A percentile compares a stretch with the other conserved stretches of the same genome.
phyloP scores from a whole-genome alignment of 2,329 filamentous ascomycete species.

The Spiromastix sp. region DNA sequence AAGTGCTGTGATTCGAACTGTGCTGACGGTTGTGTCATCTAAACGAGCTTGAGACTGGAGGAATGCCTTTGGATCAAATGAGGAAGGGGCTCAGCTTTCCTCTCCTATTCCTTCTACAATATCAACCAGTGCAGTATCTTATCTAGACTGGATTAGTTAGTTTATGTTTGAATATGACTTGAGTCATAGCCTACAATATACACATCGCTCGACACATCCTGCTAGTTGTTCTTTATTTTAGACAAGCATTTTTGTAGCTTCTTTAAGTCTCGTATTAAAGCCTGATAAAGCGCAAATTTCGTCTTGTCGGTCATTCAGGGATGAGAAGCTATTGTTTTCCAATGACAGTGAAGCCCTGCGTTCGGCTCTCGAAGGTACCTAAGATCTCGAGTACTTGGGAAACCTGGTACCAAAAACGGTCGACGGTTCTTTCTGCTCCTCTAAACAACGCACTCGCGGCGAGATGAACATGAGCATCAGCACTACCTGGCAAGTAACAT shows the following conservation, averaged over 20 bases:
- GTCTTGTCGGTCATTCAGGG: slow-evolving; percentile 39
- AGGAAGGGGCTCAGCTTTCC: too few relatives aligned
- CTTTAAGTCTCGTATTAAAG: slow-evolving; percentile 35
- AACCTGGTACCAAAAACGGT: neutral
- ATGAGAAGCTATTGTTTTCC: slow-evolving; percentile 25
- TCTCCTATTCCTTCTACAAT: too few relatives aligned
- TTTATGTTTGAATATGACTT: too few relatives aligned
- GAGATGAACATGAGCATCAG: slow-evolving; percentile 39
- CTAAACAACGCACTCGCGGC: slow-evolving; percentile 10
- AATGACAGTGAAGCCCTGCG: neutral
- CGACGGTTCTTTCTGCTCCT: neutral
- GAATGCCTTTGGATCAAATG: too few relatives aligned
- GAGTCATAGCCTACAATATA: too few relatives aligned
- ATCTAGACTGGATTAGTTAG: too few relatives aligned
- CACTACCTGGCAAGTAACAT: slow-evolving; percentile 24
- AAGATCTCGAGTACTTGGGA: neutral
- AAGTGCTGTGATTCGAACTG: too few relatives aligned
- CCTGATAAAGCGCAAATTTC: slow-evolving; percentile 39
- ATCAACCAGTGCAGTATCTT: too few relatives aligned
- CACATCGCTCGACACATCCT: neutral
- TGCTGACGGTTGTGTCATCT: too few relatives aligned
- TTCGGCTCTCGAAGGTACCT: neutral
- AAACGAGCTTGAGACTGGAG: too few relatives aligned
- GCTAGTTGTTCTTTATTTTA: slow-evolving; percentile 5
- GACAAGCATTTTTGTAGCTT: slow-evolving; percentile 32